phyloP scores from a whole-genome alignment of 2,329 filamentous ascomycete genomes.

The Emergomyces africanus region DNA sequence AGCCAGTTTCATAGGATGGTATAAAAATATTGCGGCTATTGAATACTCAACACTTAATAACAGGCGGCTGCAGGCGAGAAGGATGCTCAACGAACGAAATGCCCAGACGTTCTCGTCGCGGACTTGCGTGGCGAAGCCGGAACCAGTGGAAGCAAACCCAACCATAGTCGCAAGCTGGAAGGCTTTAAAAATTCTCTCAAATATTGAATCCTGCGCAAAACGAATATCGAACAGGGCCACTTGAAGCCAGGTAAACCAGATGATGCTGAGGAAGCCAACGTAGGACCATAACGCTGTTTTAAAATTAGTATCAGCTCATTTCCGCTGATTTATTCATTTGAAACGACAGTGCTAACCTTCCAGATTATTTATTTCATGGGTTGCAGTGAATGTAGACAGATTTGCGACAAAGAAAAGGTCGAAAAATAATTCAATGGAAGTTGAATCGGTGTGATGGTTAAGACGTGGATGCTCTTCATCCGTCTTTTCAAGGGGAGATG shows the following conservation, averaged over 20 bases:
- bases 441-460: conserved; percentile 37
- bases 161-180: conserved; percentile 53
- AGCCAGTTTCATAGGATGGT: conserved; percentile 15
- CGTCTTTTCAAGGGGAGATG: conserved; percentile 21
- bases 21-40: conserved; percentile 22
- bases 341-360: not conserved
- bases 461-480: conserved; percentile 20
- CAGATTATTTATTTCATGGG: conserved; percentile 42
- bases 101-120: conserved; percentile 31
- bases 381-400: conserved; percentile 47
- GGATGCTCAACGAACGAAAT: conserved; percentile 30
- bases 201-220: conserved; percentile 51
- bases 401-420: conserved; percentile 53
- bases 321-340: not conserved
- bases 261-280: conserved; percentile 43
- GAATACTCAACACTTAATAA: conserved; percentile 42
- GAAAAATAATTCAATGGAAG: conserved; percentile 46
- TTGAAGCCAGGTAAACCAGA: conserved; percentile 57
- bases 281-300: conserved; percentile 31
- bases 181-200: conserved; percentile 47
- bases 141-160: conserved; percentile 50
- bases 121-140: conserved; percentile 30
- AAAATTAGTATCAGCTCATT: not conserved
- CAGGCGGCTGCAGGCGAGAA: conserved; percentile 40
- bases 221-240: conserved; percentile 53